phyloP scores from a whole-genome alignment of 768 basidiomycete species.

The Tulasnella calospora region DNA sequence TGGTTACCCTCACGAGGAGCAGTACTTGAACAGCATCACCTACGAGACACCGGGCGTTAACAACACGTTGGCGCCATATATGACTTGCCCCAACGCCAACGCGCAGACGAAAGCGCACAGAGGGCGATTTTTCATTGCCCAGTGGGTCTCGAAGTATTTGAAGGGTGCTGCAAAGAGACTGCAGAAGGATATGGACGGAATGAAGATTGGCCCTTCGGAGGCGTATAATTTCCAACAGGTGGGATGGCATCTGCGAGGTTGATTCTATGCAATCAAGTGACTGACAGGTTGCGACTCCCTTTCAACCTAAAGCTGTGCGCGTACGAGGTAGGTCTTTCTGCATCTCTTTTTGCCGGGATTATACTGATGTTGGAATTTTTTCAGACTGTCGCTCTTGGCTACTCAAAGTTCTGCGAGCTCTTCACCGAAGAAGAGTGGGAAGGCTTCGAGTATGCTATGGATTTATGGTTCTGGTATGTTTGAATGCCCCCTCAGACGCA shows the following conservation, averaged over 20 bases:
- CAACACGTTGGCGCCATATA: conserved; percentile 81
- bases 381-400: conserved; percentile 85
- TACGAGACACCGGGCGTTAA: conserved; percentile 47
- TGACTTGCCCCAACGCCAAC: conserved; percentile 67
- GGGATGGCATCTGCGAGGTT: neutral
- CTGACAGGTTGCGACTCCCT: neutral
- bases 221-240: conserved; percentile 69
- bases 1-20: conserved; percentile 35
- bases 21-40: conserved; percentile 37
- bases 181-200: conserved; percentile 54
- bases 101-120: conserved; percentile 49
- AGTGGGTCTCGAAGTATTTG: conserved; percentile 73
- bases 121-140: conserved; percentile 50
- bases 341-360: neutral
- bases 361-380: neutral
- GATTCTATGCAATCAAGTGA: neutral
- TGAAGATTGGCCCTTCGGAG: conserved; percentile 60
- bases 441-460: conserved; percentile 82
- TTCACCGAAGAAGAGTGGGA: conserved; percentile 93
- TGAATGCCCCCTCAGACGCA: neutral
- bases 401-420: conserved; percentile 83
- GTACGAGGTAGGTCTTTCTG: conserved; percentile 56
- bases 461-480: conserved; percentile 56
- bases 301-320: conserved; percentile 51
- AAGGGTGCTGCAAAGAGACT: conserved; percentile 59